These are phyloP conservation scores for Eucalyptus tenuipes DNA, from an alignment of 345 rosid species.

Conservation along the genomic window DNA sequence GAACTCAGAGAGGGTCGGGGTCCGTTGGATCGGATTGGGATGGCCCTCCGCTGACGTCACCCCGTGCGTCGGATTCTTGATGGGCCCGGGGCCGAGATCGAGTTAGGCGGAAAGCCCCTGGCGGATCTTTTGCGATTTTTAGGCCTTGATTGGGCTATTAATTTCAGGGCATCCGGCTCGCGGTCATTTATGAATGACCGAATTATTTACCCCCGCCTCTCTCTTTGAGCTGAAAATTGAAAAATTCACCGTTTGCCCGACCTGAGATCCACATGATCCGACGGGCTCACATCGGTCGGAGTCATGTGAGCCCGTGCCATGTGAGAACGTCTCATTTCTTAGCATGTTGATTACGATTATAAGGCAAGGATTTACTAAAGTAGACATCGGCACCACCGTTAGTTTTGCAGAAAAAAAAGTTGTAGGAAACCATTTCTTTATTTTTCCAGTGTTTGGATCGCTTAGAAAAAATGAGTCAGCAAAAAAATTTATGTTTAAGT, in stretches of 20 bases:
- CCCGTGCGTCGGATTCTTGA: background rate
- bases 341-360: background rate
- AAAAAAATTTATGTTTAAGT: background rate
- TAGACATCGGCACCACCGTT: accelerated
- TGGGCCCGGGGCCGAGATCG: background rate
- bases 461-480: background rate
- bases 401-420: background rate
- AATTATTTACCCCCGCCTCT: background rate
- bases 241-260: background rate
- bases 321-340: background rate
- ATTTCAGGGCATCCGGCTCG: background rate
- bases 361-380: background rate
- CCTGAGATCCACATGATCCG: background rate
- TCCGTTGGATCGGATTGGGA: background rate
- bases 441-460: accelerated
- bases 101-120: background rate
- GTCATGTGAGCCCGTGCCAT: background rate
- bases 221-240: background rate
- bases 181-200: background rate
- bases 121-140: background rate
- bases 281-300: background rate
- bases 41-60: background rate
- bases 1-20: background rate
- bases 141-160: background rate
- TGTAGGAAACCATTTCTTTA: background rate